Base-by-base conservation (phyloP, 495 filamentous ascomycete species). In the Trichoderma parareesei region DNA sequence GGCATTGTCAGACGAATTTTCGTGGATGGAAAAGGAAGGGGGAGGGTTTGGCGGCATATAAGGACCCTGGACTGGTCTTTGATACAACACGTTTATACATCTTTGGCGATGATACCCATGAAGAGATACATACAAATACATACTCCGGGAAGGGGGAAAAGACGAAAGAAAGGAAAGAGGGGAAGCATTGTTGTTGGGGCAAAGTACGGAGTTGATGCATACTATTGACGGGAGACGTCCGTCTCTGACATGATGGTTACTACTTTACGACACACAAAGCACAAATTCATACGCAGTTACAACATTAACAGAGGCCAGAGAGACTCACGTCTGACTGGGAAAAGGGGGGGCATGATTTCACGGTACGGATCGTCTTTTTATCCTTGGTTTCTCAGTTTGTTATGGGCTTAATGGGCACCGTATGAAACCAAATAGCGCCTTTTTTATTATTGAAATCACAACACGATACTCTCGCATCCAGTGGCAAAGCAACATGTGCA, bases 41-140 rank as follows among this genome's bases (percentile, higher is more conserved):
- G 20, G 6, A 27, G 33, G 16, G 59, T 0, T 46, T 27, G 27
- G 27, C 27, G 27, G 27, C 27, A 27, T 27, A 27, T 27, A 27
- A 27, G 27, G 27, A 27, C 38, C 38, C 14, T 41, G 41, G 38
- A 62, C 9, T 27, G 27, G 27, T 27, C 27, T 27, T 27, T 27
- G 59, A 16, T 35, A 42, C 16, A 20, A 38, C 14, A 60, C 5
- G n/a, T 20, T 38, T 18, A 57, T 35, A 11, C 20, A 33, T 49
- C 20, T 57, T 35, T 57, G 53, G 11, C 27, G 27, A 57, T 57
- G 53, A 57, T 57, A 57, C 53, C 53, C 53, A 57, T 57, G 53
- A 57, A 57, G 20, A 35, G 60, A 42, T 42, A 37, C 18, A 27
- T 11, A 55, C 11, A 7, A 35, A 35, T 35, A 35, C 10, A 55